Evolutionary conservation across 306 rosid species (phyloP).

Genomic region (Citrullus colocynthis): DNA sequence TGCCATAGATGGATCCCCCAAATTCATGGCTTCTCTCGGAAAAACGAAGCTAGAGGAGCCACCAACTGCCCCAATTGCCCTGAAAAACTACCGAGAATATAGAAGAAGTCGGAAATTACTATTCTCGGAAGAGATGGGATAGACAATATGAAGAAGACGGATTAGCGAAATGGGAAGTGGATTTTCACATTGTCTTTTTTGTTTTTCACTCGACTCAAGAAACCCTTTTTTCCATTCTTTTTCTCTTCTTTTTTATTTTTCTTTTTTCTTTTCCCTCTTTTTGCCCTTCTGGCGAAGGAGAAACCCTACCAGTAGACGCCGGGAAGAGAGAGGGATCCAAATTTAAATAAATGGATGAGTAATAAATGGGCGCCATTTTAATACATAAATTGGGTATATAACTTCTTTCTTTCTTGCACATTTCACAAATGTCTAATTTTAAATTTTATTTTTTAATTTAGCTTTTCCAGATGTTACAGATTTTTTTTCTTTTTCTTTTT

Average conservation of each 20-base stretch:
- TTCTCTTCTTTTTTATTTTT: background rate
- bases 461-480: too few relatives aligned
- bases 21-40: slow-evolving; percentile 11
- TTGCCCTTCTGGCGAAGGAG: background rate
- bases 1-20: slow-evolving; percentile 60
- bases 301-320: background rate
- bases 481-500: too few relatives aligned
- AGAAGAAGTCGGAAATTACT: background rate
- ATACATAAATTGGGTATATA: background rate
- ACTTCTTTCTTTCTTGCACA: too few relatives aligned
- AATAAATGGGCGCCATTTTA: slow-evolving; percentile 3
- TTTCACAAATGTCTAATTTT: too few relatives aligned
- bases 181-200: background rate
- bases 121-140: background rate
- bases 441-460: too few relatives aligned
- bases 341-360: background rate
- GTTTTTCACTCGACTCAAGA: background rate
- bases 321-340: background rate
- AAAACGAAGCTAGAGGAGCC: background rate
- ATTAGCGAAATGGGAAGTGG: background rate
- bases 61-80: background rate
- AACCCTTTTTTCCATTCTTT: background rate
- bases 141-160: background rate
- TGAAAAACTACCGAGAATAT: background rate
- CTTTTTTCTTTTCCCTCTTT: background rate